A percentile compares a stretch with the other conserved stretches of the same genome.
phyloP scores from a whole-genome alignment of 176 grass and related monocot species.

The Rhynchospora pubera region DNA sequence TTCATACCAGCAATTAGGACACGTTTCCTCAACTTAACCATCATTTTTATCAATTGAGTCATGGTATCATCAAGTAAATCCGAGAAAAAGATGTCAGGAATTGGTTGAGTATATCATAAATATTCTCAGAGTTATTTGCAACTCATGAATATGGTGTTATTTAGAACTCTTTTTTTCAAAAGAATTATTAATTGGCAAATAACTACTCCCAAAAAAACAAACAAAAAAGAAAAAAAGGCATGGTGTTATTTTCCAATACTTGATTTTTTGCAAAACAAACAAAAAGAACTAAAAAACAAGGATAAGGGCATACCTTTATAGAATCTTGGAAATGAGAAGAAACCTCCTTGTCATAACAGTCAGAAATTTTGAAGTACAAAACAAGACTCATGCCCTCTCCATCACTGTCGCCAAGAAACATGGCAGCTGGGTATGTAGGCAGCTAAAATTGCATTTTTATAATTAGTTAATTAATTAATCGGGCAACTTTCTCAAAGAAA shows the following conservation, averaged over 20 bases:
- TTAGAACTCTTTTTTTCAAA: not conserved
- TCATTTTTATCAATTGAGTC: not conserved
- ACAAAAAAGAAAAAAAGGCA: too few relatives aligned
- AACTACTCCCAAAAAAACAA: too few relatives aligned
- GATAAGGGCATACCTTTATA: conserved; percentile 48
- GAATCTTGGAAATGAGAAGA: conserved; percentile 80
- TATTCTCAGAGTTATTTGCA: not conserved
- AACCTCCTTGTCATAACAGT: conserved; percentile 92
- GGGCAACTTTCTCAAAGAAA: not conserved
- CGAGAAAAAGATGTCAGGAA: not conserved
- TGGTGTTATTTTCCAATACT: too few relatives aligned
- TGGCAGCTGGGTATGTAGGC: conserved; percentile 87
- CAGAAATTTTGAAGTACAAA: conserved; percentile 81
- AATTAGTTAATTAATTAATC: not conserved
- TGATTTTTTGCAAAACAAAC: not conserved
- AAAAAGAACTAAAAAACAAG: not conserved
- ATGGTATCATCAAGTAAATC: not conserved
- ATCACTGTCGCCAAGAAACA: conserved; percentile 87
- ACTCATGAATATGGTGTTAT: not conserved
- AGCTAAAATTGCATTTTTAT: conserved; percentile 40
- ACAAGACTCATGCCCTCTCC: conserved; percentile 88
- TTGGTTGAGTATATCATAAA: not conserved
- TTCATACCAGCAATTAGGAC: not conserved
- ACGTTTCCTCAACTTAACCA: not conserved
- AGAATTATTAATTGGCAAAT: too few relatives aligned